Base-by-base conservation (phyloP, 371 early-diverging fungal genomes). In the Thermomucor indicae-seudaticae region DNA sequence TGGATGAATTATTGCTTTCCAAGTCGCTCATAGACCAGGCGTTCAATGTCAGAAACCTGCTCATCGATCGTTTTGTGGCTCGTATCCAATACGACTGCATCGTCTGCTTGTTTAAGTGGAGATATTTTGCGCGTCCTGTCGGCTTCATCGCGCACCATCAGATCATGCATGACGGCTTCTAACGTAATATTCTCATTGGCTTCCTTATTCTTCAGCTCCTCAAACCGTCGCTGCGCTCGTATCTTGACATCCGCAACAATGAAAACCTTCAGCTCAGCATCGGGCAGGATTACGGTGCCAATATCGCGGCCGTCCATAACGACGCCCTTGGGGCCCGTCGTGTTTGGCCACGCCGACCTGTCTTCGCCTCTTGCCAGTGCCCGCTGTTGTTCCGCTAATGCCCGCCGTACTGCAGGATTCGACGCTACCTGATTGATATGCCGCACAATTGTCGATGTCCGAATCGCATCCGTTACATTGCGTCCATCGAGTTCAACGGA, bases 291-390 rank as follows among this genome's bases (percentile, higher is more conserved):
- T 0, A 82, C 83, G 0, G 95, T 90, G 14, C 95, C 96, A 43
- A 95, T 93, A 69, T 96, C 97, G 5, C 97, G 69, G 6, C 97
- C 97, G 64, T 97, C 97, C 86, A 96, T 91, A 6, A 96, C 90
- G 16, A 94, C 66, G 19, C 93, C 92, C 3, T 58, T 55, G 2
- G 73, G 47, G 0, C 51, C 39, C 17, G 58, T 51, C 2, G 47
- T 43, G 2, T 68, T 58, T 7, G 53, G 41, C 6, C 60, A 64
- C 8, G 41, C 16, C 10, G 49, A 57, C 0, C 58, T 59, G 10
- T 60, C 49, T 12, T 57, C 57, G 11, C 63, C 67, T 34, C 24
- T 53, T 2, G 63, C 64, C 56, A 69, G 60, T 0, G 22, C 58
- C 0, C 84, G 75, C 54, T 92, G 90, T 37, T 86, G 81, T 6